Percentiles rank a stretch among this genome's conserved stretches.
Evolutionary conservation across 495 filamentous ascomycete species (phyloP).

Genomic region (Tuber indicum): DNA sequence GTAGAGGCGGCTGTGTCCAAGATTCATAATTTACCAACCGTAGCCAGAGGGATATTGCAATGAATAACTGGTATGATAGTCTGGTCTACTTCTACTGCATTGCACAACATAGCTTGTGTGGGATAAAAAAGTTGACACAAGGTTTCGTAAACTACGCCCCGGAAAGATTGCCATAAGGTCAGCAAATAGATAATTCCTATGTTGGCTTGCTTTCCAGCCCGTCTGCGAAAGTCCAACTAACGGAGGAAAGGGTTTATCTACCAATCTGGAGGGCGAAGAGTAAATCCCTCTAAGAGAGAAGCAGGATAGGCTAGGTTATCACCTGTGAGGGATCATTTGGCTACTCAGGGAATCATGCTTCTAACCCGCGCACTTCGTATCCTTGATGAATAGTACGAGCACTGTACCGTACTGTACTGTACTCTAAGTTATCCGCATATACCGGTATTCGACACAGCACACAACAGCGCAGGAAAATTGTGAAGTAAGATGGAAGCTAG

Average conservation of each 20-base stretch:
- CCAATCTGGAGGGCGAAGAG: not conserved
- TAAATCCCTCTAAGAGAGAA: not conserved
- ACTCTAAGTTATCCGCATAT: not conserved
- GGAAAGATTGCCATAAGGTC: not conserved
- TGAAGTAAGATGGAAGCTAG: conserved; percentile 3
- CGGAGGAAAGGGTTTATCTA: not conserved
- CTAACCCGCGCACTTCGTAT: not conserved
- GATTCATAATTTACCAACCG: not conserved
- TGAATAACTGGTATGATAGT: not conserved
- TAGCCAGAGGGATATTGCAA: not conserved
- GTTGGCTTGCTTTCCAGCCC: not conserved
- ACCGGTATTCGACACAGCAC: not conserved
- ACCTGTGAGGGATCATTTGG: conserved; percentile 14
- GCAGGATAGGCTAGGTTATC: conserved; percentile 16
- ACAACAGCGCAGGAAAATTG: not conserved
- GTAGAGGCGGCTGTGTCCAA: not conserved
- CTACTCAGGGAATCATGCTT: conserved; percentile 31
- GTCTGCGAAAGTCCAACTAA: not conserved
- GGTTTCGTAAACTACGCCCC: not conserved
- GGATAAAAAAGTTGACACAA: not conserved
- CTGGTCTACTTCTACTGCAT: not conserved
- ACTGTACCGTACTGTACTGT: too few relatives aligned
- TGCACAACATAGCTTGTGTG: not conserved
- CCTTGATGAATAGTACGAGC: not conserved
- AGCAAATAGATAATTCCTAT: not conserved